Evolutionary conservation across 805 yeast genomes (phyloP), one percentile per base, ranked within the genome.

Genomic region (Dipodascopsis uninucleata): DNA sequence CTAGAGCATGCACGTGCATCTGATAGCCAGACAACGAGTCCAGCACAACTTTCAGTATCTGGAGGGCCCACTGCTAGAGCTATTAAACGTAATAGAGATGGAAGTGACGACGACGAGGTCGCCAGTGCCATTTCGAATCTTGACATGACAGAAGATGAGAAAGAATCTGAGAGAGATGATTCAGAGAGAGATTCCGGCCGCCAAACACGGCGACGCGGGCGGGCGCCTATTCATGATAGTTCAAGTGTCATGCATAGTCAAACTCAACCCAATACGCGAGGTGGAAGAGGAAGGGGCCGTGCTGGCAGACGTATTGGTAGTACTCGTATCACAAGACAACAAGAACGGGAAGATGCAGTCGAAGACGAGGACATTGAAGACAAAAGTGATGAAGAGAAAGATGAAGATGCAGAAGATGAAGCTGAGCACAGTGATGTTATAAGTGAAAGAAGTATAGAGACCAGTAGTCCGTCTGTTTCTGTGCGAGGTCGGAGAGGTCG

Each of bases 1-100:
- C 41, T 69, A 20, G 63, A 58, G 21, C 70, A 66, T 48, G 76
- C 74, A 3, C 41, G 41, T 29, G 61, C 54, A 5, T 21, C 43
- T 6, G 57, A 56, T 17, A 41, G 55, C 24, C 53, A 45, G 10
- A 54, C 39, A 12, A 48, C 55, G 7, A 33, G 47, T 37, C 57
- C 57, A 1, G 56, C 57, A 18, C 57, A 53, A 29, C 10, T 47
- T 12, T 36, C 53, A 7, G 40, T 45, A 10, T 36, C 50, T 9
- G 36, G 18, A 1, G 37, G 39, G 10, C 36, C 29, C 8, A 22
- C 35, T n/a, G 24, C n/a, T n/a, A n/a, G n/a, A n/a, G n/a, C n/a
- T n/a, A n/a, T n/a, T n/a, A n/a, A n/a, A n/a, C n/a, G n/a, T n/a
- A n/a, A n/a, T n/a, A n/a, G n/a, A n/a, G n/a, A n/a, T n/a, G n/a